phyloP scores from a whole-genome alignment of 495 filamentous ascomycete genomes.

The Acidomyces sp. region DNA sequence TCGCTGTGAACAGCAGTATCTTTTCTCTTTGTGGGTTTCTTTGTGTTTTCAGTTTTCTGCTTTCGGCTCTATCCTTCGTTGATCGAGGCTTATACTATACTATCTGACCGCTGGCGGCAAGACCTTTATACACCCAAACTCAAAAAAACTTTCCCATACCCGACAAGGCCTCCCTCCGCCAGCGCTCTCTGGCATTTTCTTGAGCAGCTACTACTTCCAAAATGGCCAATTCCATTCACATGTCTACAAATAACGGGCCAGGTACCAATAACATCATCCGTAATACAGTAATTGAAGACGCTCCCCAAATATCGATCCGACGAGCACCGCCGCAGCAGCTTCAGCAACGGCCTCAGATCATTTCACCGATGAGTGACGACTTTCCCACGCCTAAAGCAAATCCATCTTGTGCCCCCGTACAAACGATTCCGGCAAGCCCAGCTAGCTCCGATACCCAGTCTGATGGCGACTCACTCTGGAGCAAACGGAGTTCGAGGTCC shows the following conservation, averaged over 20 bases:
- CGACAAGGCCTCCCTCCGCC: too few relatives aligned
- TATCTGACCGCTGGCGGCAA: constrained; percentile 7
- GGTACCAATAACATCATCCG: constrained; percentile 31
- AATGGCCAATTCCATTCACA: too few relatives aligned
- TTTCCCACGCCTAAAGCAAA: constrained; percentile 48
- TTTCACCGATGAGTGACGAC: constrained; percentile 44
- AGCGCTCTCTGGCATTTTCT: too few relatives aligned
- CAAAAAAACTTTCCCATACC: too few relatives aligned
- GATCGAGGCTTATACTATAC: constrained; percentile 25
- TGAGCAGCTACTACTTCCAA: too few relatives aligned
- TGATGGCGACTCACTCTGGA: constrained; percentile 25
- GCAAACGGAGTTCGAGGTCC: constrained; percentile 40
- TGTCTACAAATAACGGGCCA: constrained; percentile 61
- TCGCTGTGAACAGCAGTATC: too few relatives aligned
- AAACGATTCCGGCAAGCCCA: constrained; percentile 24
- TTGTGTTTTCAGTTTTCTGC: constrained; percentile 5
- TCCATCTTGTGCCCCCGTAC: constrained; percentile 37
- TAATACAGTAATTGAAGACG: constrained; percentile 26
- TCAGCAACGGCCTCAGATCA: constrained; percentile 8
- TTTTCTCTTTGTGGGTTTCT: constrained; percentile 4
- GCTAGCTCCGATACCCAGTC: constrained; percentile 33
- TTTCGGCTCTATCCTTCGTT: constrained; percentile 24
- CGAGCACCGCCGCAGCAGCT: constrained; percentile 7
- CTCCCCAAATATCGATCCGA: constrained; percentile 19
- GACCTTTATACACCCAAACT: too few relatives aligned